phyloP scores from a whole-genome alignment of 1,139 yeast species.

The Debaryomycetaceae sp. region DNA sequence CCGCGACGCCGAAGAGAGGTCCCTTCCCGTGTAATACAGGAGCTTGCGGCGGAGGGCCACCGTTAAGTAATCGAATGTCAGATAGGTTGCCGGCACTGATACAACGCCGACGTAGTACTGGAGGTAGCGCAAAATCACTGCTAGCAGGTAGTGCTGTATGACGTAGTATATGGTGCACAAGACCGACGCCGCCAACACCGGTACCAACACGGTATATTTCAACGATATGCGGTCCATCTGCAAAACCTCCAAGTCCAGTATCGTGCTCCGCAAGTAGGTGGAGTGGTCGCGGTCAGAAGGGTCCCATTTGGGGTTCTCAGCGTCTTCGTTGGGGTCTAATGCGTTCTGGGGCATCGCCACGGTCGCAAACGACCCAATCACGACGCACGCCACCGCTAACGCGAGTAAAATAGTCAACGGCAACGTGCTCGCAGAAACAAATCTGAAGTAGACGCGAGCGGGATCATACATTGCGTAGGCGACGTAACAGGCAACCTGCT shows the following conservation, averaged over 20 bases:
- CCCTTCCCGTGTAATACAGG: constrained; percentile 13
- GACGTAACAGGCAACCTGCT: constrained; percentile 1
- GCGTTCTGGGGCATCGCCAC: constrained; percentile 43
- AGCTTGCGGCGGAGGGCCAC: constrained; percentile 18
- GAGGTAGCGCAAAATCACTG: constrained; percentile 23
- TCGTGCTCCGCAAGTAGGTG: constrained; percentile 14
- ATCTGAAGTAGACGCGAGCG: constrained; percentile 2
- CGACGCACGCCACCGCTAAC: constrained; percentile 27
- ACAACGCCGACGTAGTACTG: constrained; percentile 26
- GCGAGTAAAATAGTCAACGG: constrained; percentile 10
- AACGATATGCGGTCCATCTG: constrained; percentile 12
- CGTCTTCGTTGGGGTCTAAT: constrained; percentile 29
- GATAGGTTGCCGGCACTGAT: constrained; percentile 21
- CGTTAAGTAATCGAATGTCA: constrained; percentile 17
- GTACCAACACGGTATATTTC: constrained; percentile 31
- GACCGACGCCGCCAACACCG: constrained; percentile 33
- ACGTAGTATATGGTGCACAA: constrained; percentile 33
- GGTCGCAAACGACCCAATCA: constrained; percentile 37
- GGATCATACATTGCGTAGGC: constrained; percentile 5
- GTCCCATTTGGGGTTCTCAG: constrained; percentile 35
- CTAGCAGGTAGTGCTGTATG: constrained; percentile 23
- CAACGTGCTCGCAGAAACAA: constrained; percentile 8
- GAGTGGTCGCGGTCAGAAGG: constrained; percentile 40
- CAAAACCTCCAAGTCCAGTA: constrained; percentile 14
- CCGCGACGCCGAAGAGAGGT: constrained; percentile 15